Base-by-base conservation (phyloP, 495 filamentous ascomycete species). In the Delitschia confertaspora region DNA sequence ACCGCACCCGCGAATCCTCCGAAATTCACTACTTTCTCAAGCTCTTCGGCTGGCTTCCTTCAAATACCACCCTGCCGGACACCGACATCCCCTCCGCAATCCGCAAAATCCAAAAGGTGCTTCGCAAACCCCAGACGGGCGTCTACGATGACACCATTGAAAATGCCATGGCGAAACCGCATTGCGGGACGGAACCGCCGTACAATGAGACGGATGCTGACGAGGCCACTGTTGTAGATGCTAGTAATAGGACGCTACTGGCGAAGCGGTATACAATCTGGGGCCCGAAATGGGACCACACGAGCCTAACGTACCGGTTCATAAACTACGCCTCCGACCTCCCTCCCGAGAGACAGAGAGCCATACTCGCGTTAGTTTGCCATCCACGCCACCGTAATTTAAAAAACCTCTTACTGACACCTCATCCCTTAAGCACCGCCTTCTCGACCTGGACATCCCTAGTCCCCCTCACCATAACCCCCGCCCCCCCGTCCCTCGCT, bases 231-330 rank as follows among this genome's bases (percentile, higher is more conserved):
- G n/a, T 14, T 9, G 34, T 35, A 23, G 20, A 8, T 1, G 19
- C 14, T 20, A n/a, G n/a, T n/a, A n/a, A n/a, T n/a, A n/a, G n/a
- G n/a, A n/a, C n/a, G n/a, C n/a, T n/a, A n/a, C 35, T 29, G 13
- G 32, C 29, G 11, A 52, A 47, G 38, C 25, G 43, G 43, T 53
- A 32, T 29, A 38, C 47, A 11, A 24, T 53, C 2, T 53, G 42
- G 42, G 49, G 49, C n/a, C 22, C 49, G 13, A 53, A 53, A 26
- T 53, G 49, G 49, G 43, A 53, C 34, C 49, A 47, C 24, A 42
- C 49, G 10, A 13, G 42, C 5, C 36, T 53, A 18, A 53, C 49
- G 8, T 53, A 53, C 20, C 36, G 25, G 6, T 53, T 47, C 25
- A 16, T 42, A 18, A 53, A 53, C 33, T 53, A 35, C 27, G 47